Conservation (phyloP, 768 basidiomycete genomes). For the Rossbeevera mucosa region DNA sequence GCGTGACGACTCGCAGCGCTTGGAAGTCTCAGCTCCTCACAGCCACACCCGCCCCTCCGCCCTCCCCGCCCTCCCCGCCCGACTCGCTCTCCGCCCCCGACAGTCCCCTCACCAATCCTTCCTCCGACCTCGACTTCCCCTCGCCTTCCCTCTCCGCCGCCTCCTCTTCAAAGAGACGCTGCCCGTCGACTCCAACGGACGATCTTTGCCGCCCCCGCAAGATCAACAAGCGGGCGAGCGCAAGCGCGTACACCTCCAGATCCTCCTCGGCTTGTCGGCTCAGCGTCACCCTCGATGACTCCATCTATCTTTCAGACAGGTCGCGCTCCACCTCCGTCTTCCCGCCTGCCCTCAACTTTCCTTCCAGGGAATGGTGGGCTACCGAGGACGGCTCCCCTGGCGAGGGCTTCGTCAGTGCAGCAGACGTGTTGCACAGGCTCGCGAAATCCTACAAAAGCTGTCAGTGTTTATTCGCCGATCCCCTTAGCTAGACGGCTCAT, state of each 20-base stretch:
- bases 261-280: slow-evolving; percentile 42
- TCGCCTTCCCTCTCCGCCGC: slow-evolving; percentile 20
- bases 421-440: slow-evolving; percentile 55
- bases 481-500: slow-evolving; percentile 5
- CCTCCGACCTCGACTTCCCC: slow-evolving; percentile 12
- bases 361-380: slow-evolving; percentile 44
- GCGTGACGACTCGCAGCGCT: slow-evolving; percentile 28
- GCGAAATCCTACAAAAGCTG: slow-evolving; percentile 68
- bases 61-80: slow-evolving; percentile 15
- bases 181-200: slow-evolving; percentile 8
- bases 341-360: slow-evolving; percentile 28
- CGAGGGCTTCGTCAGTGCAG: slow-evolving; percentile 54
- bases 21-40: slow-evolving; percentile 23
- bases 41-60: neutral
- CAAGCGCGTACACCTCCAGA: slow-evolving; percentile 22
- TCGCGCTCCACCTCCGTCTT: slow-evolving; percentile 63
- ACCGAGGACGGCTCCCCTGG: slow-evolving; percentile 52
- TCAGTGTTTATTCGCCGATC: slow-evolving; percentile 33
- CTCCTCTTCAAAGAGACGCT: slow-evolving; percentile 25
- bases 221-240: slow-evolving; percentile 24
- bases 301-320: slow-evolving; percentile 51
- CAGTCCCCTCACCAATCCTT: slow-evolving; percentile 22
- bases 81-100: slow-evolving; percentile 13
- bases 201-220: slow-evolving; percentile 15
- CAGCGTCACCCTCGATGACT: slow-evolving; percentile 42